Base-by-base conservation (phyloP, 2,329 filamentous ascomycete species). In the Trichoderma guizhouense region DNA sequence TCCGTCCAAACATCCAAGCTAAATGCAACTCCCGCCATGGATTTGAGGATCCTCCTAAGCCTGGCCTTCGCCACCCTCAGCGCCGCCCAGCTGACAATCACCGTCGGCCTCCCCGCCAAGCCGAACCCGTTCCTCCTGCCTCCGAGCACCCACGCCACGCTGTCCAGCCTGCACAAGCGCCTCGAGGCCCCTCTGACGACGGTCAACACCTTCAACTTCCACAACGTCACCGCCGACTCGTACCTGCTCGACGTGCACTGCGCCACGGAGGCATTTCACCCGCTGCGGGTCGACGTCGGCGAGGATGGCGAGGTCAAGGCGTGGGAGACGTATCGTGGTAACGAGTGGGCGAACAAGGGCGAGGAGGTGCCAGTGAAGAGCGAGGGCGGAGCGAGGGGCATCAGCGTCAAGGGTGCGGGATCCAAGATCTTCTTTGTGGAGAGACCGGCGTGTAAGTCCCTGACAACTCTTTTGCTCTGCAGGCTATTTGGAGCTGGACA, bases 311-410 rank as follows among this genome's bases (percentile, higher is more conserved):
- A 83, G 75, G 85, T 94, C 3, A 83, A 86, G 55, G 90, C 90
- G 32, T 96, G 93, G 91, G 93, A 95, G 84, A 97, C 94, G 30
- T 97, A 91, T 80, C 86, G 94, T 62, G 94, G 94, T 0, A 95
- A 97, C 77, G 93, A 96, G 76, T 98, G 95, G 94, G 90, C 86
- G 21, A 97, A 97, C 79, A 92, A 90, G 78, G 95, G 95, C 18
- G 91, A 92, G 83, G 85, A 80, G 60, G 83, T 87, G 36, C 75
- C 74, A 5, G 80, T 86, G 65, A 83, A 81, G 26, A 28, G 18
- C 57, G 81, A 83, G 36, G 82, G 79, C 1, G 80, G 73, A 7
- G 78, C 77, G n/a, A 76, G 76, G 60, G 83, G 84, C 30, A 85
- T 95, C 24, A 88, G 92, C 73, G 86, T 92, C 5, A 87, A 87